These are phyloP conservation scores for Didymella lethalis DNA, from an alignment of 2,329 filamentous ascomycete species.

Conservation along the genomic window DNA sequence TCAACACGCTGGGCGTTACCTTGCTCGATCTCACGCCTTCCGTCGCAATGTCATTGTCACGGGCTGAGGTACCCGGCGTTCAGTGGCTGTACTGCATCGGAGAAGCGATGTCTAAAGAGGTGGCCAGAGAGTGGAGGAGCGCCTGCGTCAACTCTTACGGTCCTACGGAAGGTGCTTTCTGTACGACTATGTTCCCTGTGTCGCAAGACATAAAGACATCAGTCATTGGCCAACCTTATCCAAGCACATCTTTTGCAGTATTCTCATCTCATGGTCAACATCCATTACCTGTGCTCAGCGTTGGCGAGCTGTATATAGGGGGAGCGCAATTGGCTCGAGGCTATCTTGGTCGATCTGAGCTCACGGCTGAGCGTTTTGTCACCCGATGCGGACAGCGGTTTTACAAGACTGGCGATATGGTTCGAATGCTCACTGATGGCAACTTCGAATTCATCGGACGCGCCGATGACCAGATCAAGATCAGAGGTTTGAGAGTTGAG, in stretches of 20 bases:
- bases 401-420: constrained; percentile 51
- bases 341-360: constrained; percentile 50
- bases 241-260: constrained; percentile 52
- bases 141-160: constrained; percentile 57
- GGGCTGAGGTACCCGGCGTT: constrained; percentile 46
- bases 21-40: constrained; percentile 56
- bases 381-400: constrained; percentile 41
- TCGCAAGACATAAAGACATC: constrained; percentile 41
- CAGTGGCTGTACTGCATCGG: constrained; percentile 57
- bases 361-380: constrained; percentile 46
- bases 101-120: constrained; percentile 52
- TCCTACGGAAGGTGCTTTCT: constrained; percentile 56
- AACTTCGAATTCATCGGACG: constrained; percentile 53
- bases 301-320: constrained; percentile 57
- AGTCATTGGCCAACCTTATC: constrained; percentile 55
- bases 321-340: constrained; percentile 57
- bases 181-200: constrained; percentile 53
- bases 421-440: constrained; percentile 49
- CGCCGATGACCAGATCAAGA: constrained; percentile 52
- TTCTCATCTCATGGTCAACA: constrained; percentile 41
- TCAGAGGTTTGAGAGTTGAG: constrained; percentile 50
- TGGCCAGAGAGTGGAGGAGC: constrained; percentile 50
- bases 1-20: constrained; percentile 47
- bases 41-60: constrained; percentile 49
- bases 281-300: constrained; percentile 50